Percentiles rank a stretch among this genome's conserved stretches.
phyloP scores from a whole-genome alignment of 495 filamentous ascomycete species.

The Podospora australis region DNA sequence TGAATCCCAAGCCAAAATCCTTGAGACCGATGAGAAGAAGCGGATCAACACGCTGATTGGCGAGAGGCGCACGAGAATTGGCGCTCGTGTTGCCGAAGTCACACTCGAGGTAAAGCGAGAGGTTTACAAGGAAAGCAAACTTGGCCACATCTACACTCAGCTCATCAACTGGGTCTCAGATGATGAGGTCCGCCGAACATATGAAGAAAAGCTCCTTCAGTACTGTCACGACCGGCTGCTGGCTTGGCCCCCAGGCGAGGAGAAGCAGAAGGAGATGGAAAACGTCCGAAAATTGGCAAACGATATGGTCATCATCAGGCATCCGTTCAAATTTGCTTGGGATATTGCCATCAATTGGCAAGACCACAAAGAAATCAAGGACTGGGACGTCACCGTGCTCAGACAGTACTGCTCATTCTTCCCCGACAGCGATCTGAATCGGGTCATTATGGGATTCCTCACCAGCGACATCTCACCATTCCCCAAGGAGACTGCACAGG shows the following conservation, averaged over 20 bases:
- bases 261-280: slow-evolving; percentile 61
- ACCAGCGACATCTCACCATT: slow-evolving; percentile 83
- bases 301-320: slow-evolving; percentile 93
- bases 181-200: slow-evolving; percentile 73
- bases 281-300: slow-evolving; percentile 68
- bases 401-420: slow-evolving; percentile 78
- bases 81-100: slow-evolving; percentile 74
- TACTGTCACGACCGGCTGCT: slow-evolving; percentile 70
- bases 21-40: slow-evolving; percentile 82
- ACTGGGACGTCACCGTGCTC: slow-evolving; percentile 69
- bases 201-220: slow-evolving; percentile 86
- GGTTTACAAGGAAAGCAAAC: slow-evolving; percentile 59
- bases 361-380: slow-evolving; percentile 61
- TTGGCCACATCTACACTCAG: slow-evolving; percentile 70
- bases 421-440: slow-evolving; percentile 71
- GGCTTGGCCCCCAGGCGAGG: slow-evolving; percentile 50
- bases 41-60: slow-evolving; percentile 87
- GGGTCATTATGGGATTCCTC: slow-evolving; percentile 74
- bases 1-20: slow-evolving; percentile 73
- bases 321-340: slow-evolving; percentile 88
- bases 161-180: slow-evolving; percentile 87
- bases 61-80: slow-evolving; percentile 79
- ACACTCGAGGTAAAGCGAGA: slow-evolving; percentile 83
- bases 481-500: slow-evolving; percentile 33
- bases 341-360: slow-evolving; percentile 83